Evolutionary conservation across 768 basidiomycete species (phyloP).

Genomic region (Tricholoma hemisulphureum): DNA sequence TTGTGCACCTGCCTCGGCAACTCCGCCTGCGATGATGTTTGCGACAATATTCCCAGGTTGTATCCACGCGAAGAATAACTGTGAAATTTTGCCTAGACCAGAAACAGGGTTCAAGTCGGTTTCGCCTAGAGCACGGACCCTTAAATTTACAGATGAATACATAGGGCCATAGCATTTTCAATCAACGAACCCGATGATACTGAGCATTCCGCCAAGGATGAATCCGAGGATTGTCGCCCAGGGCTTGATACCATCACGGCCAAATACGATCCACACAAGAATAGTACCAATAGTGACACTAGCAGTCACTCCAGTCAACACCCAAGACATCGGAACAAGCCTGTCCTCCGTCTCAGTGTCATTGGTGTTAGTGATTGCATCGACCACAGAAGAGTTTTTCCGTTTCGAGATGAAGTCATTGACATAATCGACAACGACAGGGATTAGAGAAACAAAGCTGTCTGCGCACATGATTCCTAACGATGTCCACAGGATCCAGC

Average conservation of each 20-base stretch:
- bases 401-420: slow-evolving; percentile 28
- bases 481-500: slow-evolving; percentile 96
- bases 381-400: slow-evolving; percentile 21
- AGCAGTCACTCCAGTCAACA: slow-evolving; percentile 57
- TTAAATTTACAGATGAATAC: slow-evolving; percentile 24
- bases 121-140: slow-evolving; percentile 92
- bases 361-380: slow-evolving; percentile 40
- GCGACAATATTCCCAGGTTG: slow-evolving; percentile 97
- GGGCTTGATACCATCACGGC: slow-evolving; percentile 86
- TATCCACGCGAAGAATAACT: slow-evolving; percentile 90
- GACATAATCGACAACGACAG: slow-evolving; percentile 61
- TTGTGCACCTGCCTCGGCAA: slow-evolving; percentile 94
- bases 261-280: slow-evolving; percentile 88
- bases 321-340: slow-evolving; percentile 81
- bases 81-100: slow-evolving; percentile 92
- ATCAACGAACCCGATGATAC: slow-evolving; percentile 74
- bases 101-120: slow-evolving; percentile 93
- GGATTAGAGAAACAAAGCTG: slow-evolving; percentile 80
- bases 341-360: slow-evolving; percentile 78
- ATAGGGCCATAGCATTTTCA: neutral
- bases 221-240: slow-evolving; percentile 93
- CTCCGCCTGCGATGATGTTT: slow-evolving; percentile 94
- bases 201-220: slow-evolving; percentile 76
- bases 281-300: slow-evolving; percentile 71
- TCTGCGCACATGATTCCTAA: slow-evolving; percentile 96